A percentile compares a stretch with the other conserved stretches of the same genome.
Conservation (phyloP, 495 filamentous ascomycete species). For the Neurospora sp. region DNA sequence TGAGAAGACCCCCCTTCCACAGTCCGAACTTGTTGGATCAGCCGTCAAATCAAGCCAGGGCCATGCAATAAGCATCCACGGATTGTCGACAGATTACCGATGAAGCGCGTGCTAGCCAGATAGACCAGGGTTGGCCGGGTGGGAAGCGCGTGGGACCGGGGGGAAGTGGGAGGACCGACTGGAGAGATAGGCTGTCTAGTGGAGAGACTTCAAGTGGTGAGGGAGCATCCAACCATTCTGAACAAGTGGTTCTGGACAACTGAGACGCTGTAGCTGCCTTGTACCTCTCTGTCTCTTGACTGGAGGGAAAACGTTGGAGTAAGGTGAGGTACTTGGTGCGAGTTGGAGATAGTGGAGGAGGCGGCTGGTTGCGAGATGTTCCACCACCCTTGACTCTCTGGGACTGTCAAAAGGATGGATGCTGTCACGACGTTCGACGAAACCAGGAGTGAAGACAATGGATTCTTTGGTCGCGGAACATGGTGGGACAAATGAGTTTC, state of each 20-base stretch:
- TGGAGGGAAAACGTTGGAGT: conserved; percentile 4
- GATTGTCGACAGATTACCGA: neutral
- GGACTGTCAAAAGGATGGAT: neutral
- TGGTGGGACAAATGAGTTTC: neutral
- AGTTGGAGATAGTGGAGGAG: neutral
- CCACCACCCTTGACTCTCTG: conserved; percentile 1
- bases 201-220: neutral
- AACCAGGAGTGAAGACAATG: neutral
- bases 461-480: neutral
- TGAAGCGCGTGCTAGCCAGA: neutral
- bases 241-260: neutral
- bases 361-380: neutral
- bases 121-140: neutral
- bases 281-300: neutral
- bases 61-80: neutral
- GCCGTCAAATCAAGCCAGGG: neutral
- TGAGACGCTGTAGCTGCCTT: neutral
- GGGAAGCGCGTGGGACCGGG: conserved; percentile 1
- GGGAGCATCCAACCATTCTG: neutral
- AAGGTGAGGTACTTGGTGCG: neutral
- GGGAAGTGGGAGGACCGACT: neutral
- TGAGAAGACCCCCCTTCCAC: neutral
- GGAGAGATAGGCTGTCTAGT: neutral
- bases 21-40: neutral
- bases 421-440: neutral